These are phyloP conservation scores for Schwanniomyces occidentalis DNA, from an alignment of 805 yeast species.

Conservation along the genomic window DNA sequence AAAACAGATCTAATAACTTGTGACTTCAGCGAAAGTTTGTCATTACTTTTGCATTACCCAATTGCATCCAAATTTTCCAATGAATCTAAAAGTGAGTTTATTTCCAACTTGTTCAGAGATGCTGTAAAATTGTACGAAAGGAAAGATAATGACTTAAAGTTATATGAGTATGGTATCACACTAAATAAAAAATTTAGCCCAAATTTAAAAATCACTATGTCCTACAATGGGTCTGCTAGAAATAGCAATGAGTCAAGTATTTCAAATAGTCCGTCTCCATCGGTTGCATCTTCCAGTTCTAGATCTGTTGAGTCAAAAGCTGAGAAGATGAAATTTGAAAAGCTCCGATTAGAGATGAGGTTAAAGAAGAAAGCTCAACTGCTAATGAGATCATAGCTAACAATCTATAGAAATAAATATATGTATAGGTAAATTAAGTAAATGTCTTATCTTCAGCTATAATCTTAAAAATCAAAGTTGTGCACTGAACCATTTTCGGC, in stretches of 20 bases:
- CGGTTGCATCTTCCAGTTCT: conserved; percentile 4
- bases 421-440: too few species aligned
- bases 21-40: conserved; percentile 54
- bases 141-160: conserved; percentile 36
- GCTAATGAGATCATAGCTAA: conserved; percentile 19
- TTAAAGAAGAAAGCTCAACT: conserved; percentile 45
- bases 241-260: conserved; percentile 21
- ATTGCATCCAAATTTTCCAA: conserved; percentile 17
- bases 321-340: conserved; percentile 44
- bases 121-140: conserved; percentile 32
- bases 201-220: conserved; percentile 29
- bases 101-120: conserved; percentile 30
- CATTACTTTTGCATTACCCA: conserved; percentile 52
- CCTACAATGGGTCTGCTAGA: conserved; percentile 23
- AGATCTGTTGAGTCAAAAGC: conserved; percentile 22
- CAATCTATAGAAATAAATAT: too few species aligned
- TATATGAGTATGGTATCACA: conserved; percentile 40
- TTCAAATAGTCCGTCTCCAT: conserved; percentile 4
- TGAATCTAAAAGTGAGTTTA: conserved; percentile 16
- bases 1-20: conserved; percentile 45
- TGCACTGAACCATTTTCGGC: too few species aligned
- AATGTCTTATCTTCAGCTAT: too few species aligned
- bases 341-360: conserved; percentile 46
- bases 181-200: conserved; percentile 43
- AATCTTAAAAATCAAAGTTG: too few species aligned